Evolutionary conservation across 2,329 filamentous ascomycete genomes (phyloP).

Genomic region (Thermoascus crustaceus): DNA sequence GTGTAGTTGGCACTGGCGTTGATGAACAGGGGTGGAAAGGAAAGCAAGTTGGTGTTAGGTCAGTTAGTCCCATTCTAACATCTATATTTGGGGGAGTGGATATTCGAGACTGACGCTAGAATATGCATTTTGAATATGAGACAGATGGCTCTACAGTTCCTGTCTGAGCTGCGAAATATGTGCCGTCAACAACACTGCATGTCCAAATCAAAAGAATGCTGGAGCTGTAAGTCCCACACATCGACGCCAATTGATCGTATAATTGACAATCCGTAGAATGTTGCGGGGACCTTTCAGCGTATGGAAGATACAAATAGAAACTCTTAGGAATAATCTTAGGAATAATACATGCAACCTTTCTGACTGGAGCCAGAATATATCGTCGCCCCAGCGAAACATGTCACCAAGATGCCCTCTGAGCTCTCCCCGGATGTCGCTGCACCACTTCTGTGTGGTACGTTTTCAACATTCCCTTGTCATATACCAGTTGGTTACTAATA

Average conservation of each 20-base stretch:
- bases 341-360: neutral
- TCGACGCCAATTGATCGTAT: neutral
- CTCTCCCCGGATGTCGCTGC: slow-evolving; percentile 25
- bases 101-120: neutral
- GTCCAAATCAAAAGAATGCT: slow-evolving; percentile 31
- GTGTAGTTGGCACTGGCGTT: slow-evolving; percentile 23
- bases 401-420: slow-evolving; percentile 27
- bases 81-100: neutral
- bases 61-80: slow-evolving; percentile 7
- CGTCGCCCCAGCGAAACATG: slow-evolving; percentile 27
- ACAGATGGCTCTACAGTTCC: slow-evolving; percentile 31
- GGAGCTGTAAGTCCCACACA: slow-evolving; percentile 20
- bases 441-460: slow-evolving; percentile 30
- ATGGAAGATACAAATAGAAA: slow-evolving; percentile 4
- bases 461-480: neutral
- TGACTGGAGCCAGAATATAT: slow-evolving; percentile 21
- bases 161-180: slow-evolving; percentile 33
- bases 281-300: slow-evolving; percentile 32
- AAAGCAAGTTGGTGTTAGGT: slow-evolving; percentile 26
- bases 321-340: neutral
- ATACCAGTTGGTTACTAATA: neutral
- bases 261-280: slow-evolving; percentile 19
- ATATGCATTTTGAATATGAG: neutral
- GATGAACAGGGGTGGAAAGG: slow-evolving; percentile 22
- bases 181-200: slow-evolving; percentile 29